Evolutionary conservation across 2,329 filamentous ascomycete genomes (phyloP).

Genomic region (Pseudocercospora pini-densiflorae): DNA sequence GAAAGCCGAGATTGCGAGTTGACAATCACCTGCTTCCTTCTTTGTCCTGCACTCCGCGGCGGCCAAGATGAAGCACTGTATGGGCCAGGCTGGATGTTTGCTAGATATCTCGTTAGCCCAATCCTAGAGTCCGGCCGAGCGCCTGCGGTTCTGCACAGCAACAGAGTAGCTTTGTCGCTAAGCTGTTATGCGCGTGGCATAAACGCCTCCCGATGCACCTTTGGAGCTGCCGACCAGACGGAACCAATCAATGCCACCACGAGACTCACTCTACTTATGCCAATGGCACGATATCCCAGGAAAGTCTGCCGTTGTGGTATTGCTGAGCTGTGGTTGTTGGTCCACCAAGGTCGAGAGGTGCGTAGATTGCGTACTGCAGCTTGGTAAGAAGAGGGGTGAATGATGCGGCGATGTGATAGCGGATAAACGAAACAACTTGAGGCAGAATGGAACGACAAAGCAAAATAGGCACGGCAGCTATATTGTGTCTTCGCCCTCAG

Average conservation of each 20-base stretch:
- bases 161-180: not conserved
- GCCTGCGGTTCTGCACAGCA: slow-evolving; percentile 1
- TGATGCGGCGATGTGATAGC: not conserved
- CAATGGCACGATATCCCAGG: not conserved
- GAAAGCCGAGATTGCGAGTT: no score
- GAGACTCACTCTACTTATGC: not conserved
- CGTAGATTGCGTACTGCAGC: not conserved
- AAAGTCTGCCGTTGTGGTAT: not conserved
- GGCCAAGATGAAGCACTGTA: not conserved
- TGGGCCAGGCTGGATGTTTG: not conserved
- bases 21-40: not conserved
- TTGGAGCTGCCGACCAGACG: not conserved
- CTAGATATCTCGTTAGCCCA: not conserved
- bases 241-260: not conserved
- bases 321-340: not conserved
- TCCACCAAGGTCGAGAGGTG: not conserved
- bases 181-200: not conserved
- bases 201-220: slow-evolving; percentile 1
- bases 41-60: not conserved
- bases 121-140: not conserved
- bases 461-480: not conserved
- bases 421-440: not conserved
- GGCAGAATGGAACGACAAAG: not conserved
- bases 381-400: slow-evolving; percentile 1
- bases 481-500: not conserved